A percentile compares a stretch with the other conserved stretches of the same genome.
Evolutionary conservation across 805 yeast species (phyloP).

Genomic region (Saccharomycopsis oosterbeekiorum): DNA sequence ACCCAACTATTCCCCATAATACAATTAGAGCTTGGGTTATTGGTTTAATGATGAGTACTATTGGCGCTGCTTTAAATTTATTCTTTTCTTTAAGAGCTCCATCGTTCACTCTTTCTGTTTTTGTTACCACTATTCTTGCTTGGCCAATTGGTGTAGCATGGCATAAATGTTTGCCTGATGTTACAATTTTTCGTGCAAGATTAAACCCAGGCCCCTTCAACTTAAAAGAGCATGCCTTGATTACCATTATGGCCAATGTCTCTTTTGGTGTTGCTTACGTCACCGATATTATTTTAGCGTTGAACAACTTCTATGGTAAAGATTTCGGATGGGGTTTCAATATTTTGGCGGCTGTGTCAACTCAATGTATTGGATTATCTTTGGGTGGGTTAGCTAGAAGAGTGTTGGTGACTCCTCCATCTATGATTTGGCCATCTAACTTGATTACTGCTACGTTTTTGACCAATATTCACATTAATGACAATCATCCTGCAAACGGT

Average conservation of each 20-base stretch:
- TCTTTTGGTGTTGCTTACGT: constrained; percentile 43
- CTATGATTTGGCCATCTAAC: constrained; percentile 64
- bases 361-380: constrained; percentile 60
- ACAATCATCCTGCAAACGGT: constrained; percentile 43
- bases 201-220: constrained; percentile 57
- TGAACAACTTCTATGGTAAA: constrained; percentile 37
- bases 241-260: constrained; percentile 43
- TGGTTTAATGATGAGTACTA: constrained; percentile 38
- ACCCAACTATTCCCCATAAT: constrained; percentile 37
- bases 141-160: constrained; percentile 43
- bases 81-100: constrained; percentile 48
- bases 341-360: constrained; percentile 40
- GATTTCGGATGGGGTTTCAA: constrained; percentile 46
- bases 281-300: constrained; percentile 46
- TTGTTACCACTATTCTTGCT: constrained; percentile 44
- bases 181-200: constrained; percentile 23
- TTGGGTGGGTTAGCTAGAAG: constrained; percentile 54
- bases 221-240: constrained; percentile 52
- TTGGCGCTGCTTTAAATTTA: constrained; percentile 49
- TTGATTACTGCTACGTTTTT: constrained; percentile 51
- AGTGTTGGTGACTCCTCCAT: constrained; percentile 51
- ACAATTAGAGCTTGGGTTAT: constrained; percentile 48
- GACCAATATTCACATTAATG: constrained; percentile 40
- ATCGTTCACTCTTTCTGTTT: constrained; percentile 36
- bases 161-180: constrained; percentile 24